Evolutionary conservation across 352 stramenopile species (phyloP).

Genomic region (Globisporangium barbulae): DNA sequence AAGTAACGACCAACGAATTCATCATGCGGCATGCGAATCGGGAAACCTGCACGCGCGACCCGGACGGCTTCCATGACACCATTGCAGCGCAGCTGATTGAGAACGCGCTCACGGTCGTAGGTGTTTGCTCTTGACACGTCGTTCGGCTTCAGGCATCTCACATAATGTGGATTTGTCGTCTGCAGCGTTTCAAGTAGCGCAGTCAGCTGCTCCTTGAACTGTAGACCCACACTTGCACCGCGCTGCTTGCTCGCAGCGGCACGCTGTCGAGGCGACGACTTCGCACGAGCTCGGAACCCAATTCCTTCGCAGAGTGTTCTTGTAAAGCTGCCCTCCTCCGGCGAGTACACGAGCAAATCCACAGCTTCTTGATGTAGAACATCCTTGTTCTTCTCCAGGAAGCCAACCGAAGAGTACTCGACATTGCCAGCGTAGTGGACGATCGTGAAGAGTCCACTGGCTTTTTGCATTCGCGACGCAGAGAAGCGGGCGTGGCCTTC

Average conservation of each 20-base stretch:
- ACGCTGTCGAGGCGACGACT: slow-evolving; percentile 57
- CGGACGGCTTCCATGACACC: slow-evolving; percentile 86
- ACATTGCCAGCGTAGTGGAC: slow-evolving; percentile 82
- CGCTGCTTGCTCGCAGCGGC: slow-evolving; percentile 59
- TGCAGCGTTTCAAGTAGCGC: slow-evolving; percentile 69
- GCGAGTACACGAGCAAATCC: slow-evolving; percentile 73
- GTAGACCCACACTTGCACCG: slow-evolving; percentile 71
- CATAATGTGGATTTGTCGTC: slow-evolving; percentile 81
- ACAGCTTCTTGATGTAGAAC: slow-evolving; percentile 79
- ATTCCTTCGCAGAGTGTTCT: slow-evolving; percentile 66
- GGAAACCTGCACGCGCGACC: slow-evolving; percentile 80
- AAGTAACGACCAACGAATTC: slow-evolving; percentile 78
- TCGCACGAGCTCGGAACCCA: slow-evolving; percentile 39
- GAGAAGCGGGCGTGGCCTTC: slow-evolving; percentile 60
- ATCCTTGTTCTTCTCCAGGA: slow-evolving; percentile 89
- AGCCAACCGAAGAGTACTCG: slow-evolving; percentile 71
- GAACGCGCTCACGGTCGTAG: slow-evolving; percentile 67
- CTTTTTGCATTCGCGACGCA: slow-evolving; percentile 76
- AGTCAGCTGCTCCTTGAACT: slow-evolving; percentile 86
- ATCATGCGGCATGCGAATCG: slow-evolving; percentile 70
- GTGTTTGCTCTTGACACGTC: slow-evolving; percentile 53
- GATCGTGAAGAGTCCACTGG: slow-evolving; percentile 68
- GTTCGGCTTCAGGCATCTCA: slow-evolving; percentile 90
- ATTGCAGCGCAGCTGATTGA: slow-evolving; percentile 85
- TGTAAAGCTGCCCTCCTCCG: slow-evolving; percentile 69